Percentiles rank a stretch among this genome's conserved stretches.
These are phyloP conservation scores for Thymus quinquecostatus DNA, from an alignment of 257 asterid species.

Conservation along the genomic window DNA sequence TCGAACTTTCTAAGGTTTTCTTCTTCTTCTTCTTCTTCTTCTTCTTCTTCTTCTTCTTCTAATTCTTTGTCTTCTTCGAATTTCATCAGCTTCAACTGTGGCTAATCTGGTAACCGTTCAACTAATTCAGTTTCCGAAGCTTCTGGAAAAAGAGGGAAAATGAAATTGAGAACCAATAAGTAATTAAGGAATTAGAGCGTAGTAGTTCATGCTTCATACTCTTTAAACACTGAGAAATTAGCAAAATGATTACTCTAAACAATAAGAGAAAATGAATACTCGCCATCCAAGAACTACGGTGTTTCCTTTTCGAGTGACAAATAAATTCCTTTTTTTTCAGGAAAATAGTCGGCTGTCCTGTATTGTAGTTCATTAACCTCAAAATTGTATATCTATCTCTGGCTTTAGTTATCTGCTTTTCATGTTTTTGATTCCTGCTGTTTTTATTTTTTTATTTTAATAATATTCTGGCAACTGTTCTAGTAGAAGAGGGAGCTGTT, in stretches of 20 bases:
- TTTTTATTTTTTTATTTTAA: constrained; percentile 13
- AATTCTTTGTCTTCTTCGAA: too few species aligned
- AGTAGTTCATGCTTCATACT: not conserved
- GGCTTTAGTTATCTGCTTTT: not conserved
- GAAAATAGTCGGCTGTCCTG: not conserved
- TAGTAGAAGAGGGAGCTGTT: constrained; percentile 70
- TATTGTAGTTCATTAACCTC: not conserved
- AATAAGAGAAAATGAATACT: not conserved
- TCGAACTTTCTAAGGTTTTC: constrained; percentile 73
- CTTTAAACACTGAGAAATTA: not conserved
- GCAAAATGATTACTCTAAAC: not conserved
- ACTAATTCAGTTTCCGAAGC: not conserved
- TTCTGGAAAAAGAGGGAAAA: not conserved
- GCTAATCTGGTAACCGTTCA: not conserved
- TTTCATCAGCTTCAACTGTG: not conserved
- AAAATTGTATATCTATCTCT: not conserved
- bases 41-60: not conserved
- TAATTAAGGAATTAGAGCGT: not conserved
- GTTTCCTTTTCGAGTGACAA: not conserved
- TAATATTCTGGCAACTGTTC: constrained; percentile 28
- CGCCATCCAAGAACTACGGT: constrained; percentile 6
- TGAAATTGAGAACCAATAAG: not conserved
- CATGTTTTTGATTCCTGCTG: not conserved
- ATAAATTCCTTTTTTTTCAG: not conserved
- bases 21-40: not conserved